Evolutionary conservation across 495 filamentous ascomycete species (phyloP).

Genomic region (Glarea lozoyensis): DNA sequence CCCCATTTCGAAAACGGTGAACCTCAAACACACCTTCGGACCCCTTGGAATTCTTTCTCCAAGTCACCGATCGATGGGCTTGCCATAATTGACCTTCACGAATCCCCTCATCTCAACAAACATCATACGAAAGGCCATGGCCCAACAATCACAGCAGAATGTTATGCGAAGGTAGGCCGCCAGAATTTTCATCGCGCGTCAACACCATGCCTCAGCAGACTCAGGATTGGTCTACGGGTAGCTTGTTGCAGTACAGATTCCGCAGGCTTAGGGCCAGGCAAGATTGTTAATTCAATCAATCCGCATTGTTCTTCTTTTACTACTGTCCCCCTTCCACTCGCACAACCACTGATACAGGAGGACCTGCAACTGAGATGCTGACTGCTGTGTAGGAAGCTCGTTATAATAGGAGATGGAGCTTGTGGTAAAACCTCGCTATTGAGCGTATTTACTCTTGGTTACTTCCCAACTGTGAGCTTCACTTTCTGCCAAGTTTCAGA

Average conservation of each 20-base stretch:
- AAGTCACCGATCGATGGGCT: conserved; percentile 13
- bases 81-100: not conserved
- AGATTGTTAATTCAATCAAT: no score
- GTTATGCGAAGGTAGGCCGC: conserved; percentile 69
- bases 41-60: conserved; percentile 2
- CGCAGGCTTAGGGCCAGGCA: no score
- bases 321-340: no score
- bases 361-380: no score
- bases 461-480: conserved; percentile 79
- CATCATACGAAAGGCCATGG: conserved; percentile 10
- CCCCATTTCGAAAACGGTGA: conserved; percentile 2
- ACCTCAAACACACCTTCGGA: not conserved
- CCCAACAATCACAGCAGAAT: conserved; percentile 53
- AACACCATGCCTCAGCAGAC: no score
- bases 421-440: conserved; percentile 97
- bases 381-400: conserved; percentile 65
- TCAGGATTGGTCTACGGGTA: no score
- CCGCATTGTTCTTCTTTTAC: no score
- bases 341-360: no score
- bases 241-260: no score
- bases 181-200: no score
- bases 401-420: conserved; percentile 98
- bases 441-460: conserved; percentile 95
- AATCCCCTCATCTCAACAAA: not conserved
- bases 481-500: conserved; percentile 14